phyloP scores from a whole-genome alignment of 768 basidiomycete species.

The Albatrellus ellisii region DNA sequence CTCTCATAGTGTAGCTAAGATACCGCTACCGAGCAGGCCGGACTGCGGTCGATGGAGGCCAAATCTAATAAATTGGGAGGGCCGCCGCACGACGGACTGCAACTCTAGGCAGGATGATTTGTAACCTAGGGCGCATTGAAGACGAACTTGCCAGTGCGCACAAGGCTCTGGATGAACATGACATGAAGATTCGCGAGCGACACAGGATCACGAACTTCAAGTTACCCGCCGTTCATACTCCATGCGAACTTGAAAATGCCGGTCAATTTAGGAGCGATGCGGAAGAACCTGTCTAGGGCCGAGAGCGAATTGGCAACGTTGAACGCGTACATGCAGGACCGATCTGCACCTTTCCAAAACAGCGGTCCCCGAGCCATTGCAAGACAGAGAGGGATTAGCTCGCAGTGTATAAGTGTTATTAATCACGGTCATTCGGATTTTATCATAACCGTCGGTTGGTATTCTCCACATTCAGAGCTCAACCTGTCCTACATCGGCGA shows the following conservation, averaged over 20 bases:
- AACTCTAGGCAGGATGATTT: constrained; percentile 82
- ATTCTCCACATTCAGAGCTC: no score
- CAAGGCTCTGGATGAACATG: constrained; percentile 54
- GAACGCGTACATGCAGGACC: constrained; percentile 50
- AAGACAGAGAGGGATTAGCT: constrained; percentile 81
- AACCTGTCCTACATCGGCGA: no score
- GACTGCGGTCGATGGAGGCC: constrained; percentile 53
- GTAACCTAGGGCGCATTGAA: constrained; percentile 73
- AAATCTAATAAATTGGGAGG: constrained; percentile 77
- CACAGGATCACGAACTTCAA: constrained; percentile 65
- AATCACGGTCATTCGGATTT: constrained; percentile 42
- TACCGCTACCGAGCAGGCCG: constrained; percentile 54
- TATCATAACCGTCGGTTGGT: constrained; percentile 1
- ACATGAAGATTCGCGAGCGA: constrained; percentile 50
- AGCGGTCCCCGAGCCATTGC: constrained; percentile 55
- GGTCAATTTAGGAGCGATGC: constrained; percentile 76
- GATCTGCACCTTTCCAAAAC: constrained; percentile 73
- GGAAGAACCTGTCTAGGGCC: constrained; percentile 44
- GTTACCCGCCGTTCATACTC: constrained; percentile 71
- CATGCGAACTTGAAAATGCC: constrained; percentile 77
- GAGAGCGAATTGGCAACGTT: constrained; percentile 55
- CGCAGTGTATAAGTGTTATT: constrained; percentile 88
- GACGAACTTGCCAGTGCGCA: constrained; percentile 63
- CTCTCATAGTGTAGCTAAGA: constrained; percentile 67
- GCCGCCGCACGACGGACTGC: constrained; percentile 72